Evolutionary conservation across 176 grass and related monocot genomes (phyloP).

Genomic region (Rhynchospora breviuscula): DNA sequence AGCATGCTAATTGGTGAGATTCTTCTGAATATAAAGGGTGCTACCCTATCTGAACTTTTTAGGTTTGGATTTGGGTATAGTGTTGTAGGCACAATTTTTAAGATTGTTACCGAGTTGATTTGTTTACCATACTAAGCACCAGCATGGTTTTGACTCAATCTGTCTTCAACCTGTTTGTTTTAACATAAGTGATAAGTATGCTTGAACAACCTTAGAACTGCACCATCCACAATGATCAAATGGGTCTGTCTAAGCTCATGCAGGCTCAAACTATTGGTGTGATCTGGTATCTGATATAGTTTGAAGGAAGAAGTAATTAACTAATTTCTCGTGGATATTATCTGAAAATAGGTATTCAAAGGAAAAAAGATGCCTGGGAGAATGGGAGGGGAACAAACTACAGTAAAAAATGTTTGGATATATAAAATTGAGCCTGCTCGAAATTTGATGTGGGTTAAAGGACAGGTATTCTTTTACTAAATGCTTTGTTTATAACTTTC

Average conservation of each 20-base stretch:
- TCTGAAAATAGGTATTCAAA: constrained; percentile 80
- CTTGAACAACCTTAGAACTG: background rate
- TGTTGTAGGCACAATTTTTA: background rate
- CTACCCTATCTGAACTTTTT: background rate
- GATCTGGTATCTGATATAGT: constrained; percentile 10
- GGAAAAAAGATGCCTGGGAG: constrained; percentile 87
- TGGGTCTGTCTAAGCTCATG: background rate
- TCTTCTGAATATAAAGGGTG: background rate
- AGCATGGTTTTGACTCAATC: background rate
- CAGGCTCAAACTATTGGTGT: constrained; percentile 5
- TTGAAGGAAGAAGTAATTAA: constrained; percentile 10
- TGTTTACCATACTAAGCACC: background rate
- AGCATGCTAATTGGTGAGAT: background rate
- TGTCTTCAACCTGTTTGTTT: background rate
- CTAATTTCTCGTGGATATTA: background rate
- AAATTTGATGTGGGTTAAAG: constrained; percentile 89
- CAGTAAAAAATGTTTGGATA: constrained; percentile 94
- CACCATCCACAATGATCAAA: background rate
- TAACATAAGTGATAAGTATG: background rate
- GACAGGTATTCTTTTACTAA: constrained; percentile 53
- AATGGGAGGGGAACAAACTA: constrained; percentile 87
- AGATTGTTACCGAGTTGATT: background rate
- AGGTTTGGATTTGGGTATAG: background rate
- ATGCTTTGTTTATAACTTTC: background rate
- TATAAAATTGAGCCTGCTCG: constrained; percentile 95